Conservation (phyloP, 2,329 filamentous ascomycete genomes). For the Alternaria sp. region DNA sequence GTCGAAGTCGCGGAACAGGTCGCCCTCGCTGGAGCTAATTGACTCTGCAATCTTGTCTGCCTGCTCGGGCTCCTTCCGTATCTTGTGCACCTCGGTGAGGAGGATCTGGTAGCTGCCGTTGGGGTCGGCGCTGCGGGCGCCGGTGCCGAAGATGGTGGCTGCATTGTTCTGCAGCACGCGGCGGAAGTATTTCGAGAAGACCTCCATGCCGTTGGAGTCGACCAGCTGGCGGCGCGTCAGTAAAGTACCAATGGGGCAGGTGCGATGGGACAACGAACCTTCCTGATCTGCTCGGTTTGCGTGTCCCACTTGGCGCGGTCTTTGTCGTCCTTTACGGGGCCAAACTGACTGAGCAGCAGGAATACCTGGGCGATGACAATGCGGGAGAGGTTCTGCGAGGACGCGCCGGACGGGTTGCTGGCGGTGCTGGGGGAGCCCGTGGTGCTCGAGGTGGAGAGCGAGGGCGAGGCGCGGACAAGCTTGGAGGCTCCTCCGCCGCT, state of each 20-base stretch:
- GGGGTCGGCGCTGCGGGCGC: constrained; percentile 74
- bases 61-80: constrained; percentile 79
- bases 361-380: constrained; percentile 96
- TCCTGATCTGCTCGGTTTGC: constrained; percentile 88
- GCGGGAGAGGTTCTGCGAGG: constrained; percentile 70
- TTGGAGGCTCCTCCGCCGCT: constrained; percentile 63
- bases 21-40: constrained; percentile 87
- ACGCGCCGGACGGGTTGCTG: constrained; percentile 52
- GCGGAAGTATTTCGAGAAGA: constrained; percentile 94
- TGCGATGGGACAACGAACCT: constrained; percentile 63
- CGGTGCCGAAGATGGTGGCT: constrained; percentile 83
- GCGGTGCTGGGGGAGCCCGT: constrained; percentile 60
- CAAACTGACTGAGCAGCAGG: constrained; percentile 75
- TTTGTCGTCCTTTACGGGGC: constrained; percentile 90
- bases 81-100: constrained; percentile 82
- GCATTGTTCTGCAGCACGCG: constrained; percentile 92
- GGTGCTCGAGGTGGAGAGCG: constrained; percentile 55
- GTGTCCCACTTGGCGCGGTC: constrained; percentile 89
- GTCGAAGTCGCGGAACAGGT: constrained; percentile 95
- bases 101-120: constrained; percentile 85
- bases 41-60: constrained; percentile 91
- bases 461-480: constrained; percentile 66
- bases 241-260: not conserved
- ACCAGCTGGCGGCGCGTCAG: constrained; percentile 69
- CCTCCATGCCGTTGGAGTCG: constrained; percentile 99